phyloP scores from a whole-genome alignment of 192 early-diverging fungal species.

The Backusella westeae region DNA sequence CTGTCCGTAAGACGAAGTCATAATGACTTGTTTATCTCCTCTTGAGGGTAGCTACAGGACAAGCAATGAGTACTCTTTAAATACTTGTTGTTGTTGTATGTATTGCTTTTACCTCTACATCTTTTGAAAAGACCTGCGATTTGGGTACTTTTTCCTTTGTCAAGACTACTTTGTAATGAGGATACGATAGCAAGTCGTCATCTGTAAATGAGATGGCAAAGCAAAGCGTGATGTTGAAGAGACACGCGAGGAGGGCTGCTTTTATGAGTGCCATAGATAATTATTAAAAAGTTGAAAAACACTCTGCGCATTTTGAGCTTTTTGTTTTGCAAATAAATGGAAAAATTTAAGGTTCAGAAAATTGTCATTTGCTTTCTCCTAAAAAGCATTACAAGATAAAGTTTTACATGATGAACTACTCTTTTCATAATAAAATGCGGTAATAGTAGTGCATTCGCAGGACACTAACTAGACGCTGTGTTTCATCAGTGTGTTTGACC shows the following conservation, averaged over 20 bases:
- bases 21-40: constrained; percentile 30
- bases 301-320: neutral
- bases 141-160: constrained; percentile 34
- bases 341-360: neutral
- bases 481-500: too few species aligned
- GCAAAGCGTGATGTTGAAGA: neutral
- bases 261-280: neutral
- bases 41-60: neutral
- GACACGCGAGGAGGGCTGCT: neutral
- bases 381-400: too few species aligned
- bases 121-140: constrained; percentile 28
- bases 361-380: neutral
- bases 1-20: constrained; percentile 42
- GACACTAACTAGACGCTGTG: too few species aligned
- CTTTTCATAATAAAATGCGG: too few species aligned
- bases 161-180: constrained; percentile 41
- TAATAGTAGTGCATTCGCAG: too few species aligned
- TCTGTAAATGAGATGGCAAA: constrained; percentile 28
- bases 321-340: neutral
- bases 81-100: neutral
- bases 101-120: neutral
- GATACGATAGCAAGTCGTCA: constrained; percentile 50
- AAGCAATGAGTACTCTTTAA: neutral
- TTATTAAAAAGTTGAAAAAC: neutral
- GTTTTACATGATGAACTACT: too few species aligned